Evolutionary conservation across 768 basidiomycete genomes (phyloP), one percentile per base, ranked within the genome.

Genomic region (Termitomyces sp.): DNA sequence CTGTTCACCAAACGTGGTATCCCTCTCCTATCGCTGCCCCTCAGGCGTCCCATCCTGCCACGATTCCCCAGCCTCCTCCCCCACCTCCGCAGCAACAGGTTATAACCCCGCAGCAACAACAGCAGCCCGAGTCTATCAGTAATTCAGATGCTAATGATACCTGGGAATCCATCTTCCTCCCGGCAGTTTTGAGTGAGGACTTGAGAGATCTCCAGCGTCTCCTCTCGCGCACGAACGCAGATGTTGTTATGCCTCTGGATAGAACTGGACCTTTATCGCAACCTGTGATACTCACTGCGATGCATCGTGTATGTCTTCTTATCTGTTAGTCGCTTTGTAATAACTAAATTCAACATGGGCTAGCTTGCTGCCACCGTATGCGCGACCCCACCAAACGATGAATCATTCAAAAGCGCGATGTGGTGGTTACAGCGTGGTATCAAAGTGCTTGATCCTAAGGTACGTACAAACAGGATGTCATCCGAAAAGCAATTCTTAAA

Each of bases 341-440:
- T 39, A 15, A 15, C 53, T 47, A 58, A 57, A 65, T 7, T 52
- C 16, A 6, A 9, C 22, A 45, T 56, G n/a, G 53, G 39, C 2
- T 69, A 93, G 90, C 80, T 93, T 34, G 84, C 91, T 58, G 80
- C 83, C 31, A 81, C 88, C 59, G 81, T 93, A 47, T 86, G 87
- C 44, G 90, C 93, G 68, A 85, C 82, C 3, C 81, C 88, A 6
- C 89, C 91, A 11, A 78, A 81, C 50, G 91, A 94, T 60, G 92
- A 93, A 65, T 72, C 81, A 6, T 93, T 92, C 81, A 92, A 92
- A 73, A 83, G 81, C 15, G 83, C 88, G 7, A 74, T 93, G 58
- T 93, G 92, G 91, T 94, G 91, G 91, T 74, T 94, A 63, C 89
- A 93, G 68, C 86, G 91, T 57, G 79, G 88, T 39, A 77, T 89